Conservation (phyloP, 2,329 filamentous ascomycete species). For the Thermothelomyces thermophilus region DNA sequence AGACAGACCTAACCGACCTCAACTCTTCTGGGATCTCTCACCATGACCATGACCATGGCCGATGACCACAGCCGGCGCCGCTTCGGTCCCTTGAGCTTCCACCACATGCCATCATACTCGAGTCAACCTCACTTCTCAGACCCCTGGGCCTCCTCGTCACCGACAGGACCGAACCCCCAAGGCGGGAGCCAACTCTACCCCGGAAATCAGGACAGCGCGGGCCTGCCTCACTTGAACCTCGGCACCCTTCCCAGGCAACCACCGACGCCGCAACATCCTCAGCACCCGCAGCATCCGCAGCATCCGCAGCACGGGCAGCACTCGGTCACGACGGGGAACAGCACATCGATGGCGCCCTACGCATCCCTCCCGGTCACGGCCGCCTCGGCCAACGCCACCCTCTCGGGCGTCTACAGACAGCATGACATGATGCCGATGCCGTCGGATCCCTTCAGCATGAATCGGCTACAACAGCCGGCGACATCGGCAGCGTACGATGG, state of each 20-base stretch:
- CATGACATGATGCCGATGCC: constrained; percentile 63
- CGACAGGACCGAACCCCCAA: constrained; percentile 36
- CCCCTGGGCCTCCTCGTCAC: constrained; percentile 66
- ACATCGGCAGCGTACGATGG: constrained; percentile 64
- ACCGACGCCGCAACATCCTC: constrained; percentile 3
- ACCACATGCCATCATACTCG: constrained; percentile 65
- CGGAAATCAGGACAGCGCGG: constrained; percentile 49
- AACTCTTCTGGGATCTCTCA: constrained; percentile 2
- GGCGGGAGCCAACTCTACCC: constrained; percentile 55
- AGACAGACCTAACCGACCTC: constrained; percentile 7
- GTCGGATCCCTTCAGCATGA: constrained; percentile 68
- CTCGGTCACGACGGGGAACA: constrained; percentile 42
- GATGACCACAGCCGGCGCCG: constrained; percentile 73
- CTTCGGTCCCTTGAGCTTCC: constrained; percentile 73
- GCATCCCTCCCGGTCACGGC: constrained; percentile 65
- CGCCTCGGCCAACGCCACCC: constrained; percentile 59
- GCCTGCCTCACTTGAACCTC: constrained; percentile 52
- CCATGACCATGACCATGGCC: constrained; percentile 8
- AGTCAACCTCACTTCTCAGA: constrained; percentile 76
- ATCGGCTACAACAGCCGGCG: constrained; percentile 53
- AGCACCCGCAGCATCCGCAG: constrained; percentile 33
- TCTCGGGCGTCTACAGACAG: constrained; percentile 48
- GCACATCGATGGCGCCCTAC: constrained; percentile 63
- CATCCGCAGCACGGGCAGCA: constrained; percentile 35
- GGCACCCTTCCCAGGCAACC: constrained; percentile 51